A percentile compares a stretch with the other conserved stretches of the same genome.
Evolutionary conservation across 2,329 filamentous ascomycete genomes (phyloP).

Genomic region (Phialophora tarda): DNA sequence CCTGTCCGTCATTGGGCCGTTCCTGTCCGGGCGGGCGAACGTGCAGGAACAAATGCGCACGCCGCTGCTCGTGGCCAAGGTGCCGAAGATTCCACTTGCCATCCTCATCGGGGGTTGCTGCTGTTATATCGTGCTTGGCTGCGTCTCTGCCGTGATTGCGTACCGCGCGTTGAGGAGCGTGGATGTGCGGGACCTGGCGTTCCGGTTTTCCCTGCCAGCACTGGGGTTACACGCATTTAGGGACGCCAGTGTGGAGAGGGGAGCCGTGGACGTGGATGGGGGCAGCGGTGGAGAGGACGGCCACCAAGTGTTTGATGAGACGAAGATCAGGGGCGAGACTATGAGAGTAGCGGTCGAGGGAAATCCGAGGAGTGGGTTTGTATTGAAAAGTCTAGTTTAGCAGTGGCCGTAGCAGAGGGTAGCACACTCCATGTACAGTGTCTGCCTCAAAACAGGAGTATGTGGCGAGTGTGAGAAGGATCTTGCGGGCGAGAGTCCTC

Average conservation of each 20-base stretch:
- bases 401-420: not conserved
- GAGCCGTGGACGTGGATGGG: conserved; percentile 11
- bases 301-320: conserved; percentile 30
- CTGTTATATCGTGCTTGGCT: conserved; percentile 33
- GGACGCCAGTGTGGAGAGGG: conserved; percentile 22
- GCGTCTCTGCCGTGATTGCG: conserved; percentile 21
- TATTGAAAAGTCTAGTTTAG: conserved; percentile 31
- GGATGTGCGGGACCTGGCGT: conserved; percentile 32
- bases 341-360: conserved; percentile 32
- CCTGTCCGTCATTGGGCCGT: conserved; percentile 36
- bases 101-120: conserved; percentile 34
- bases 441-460: not conserved
- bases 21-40: conserved; percentile 31
- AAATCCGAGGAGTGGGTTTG: conserved; percentile 25
- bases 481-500: conserved; percentile 16
- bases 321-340: conserved; percentile 25
- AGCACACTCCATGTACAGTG: not conserved
- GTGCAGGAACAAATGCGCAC: conserved; percentile 33
- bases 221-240: conserved; percentile 31
- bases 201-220: conserved; percentile 30
- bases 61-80: conserved; percentile 36
- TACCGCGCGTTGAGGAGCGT: conserved; percentile 23
- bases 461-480: not conserved
- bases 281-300: not conserved
- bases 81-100: conserved; percentile 35